Base-by-base conservation (phyloP, 2,329 filamentous ascomycete species). In the Teratosphaeria gauchensis region DNA sequence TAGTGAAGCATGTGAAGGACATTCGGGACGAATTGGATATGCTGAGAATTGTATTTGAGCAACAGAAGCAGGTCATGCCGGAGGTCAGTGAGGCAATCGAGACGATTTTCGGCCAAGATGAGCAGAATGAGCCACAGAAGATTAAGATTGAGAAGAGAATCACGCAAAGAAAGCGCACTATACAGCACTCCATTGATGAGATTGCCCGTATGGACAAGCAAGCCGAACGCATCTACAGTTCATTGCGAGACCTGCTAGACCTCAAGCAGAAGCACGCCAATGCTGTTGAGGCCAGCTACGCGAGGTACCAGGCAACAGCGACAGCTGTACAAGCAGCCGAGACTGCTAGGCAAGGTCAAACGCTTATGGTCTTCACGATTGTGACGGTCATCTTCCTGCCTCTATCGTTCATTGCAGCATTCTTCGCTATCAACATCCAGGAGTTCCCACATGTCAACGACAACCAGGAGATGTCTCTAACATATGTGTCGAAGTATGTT, bases 221-320 rank as follows among this genome's bases (percentile, higher is more conserved):
- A 68, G 83, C 84, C 0, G 76, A 80, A 59, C 77, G 80, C 24
- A 82, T 86, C 61, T 85, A 86, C 66, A 73, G 78, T 51, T 81
- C 78, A 58, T 78, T 87, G 52, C 84, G 81, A 0, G 81, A 86
- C 63, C 73, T 87, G 4, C 78, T 88, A 0, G 84, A 87, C 62
- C 76, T 87, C 0, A 88, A 88, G 65, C 84, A 88, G 65, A 87
- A 87, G 69, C 84, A 87, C 59, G 84, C 83, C 62, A 87, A 87
- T 70, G 83, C 83, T 0, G 81, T 86, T 53, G 84, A 87, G 67
- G 84, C 84, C 1, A 80, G 84, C 2, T 86, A 82, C 56, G 79
- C 81, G 0, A 75, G 80, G 19, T 35, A 35, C 6, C 33, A 35
- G 33, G 33, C 33, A 35, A 35, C 33, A 14, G 33, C 33, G 33